Base-by-base conservation (phyloP, 139 green algal species). In the Bryopsis sp. region DNA sequence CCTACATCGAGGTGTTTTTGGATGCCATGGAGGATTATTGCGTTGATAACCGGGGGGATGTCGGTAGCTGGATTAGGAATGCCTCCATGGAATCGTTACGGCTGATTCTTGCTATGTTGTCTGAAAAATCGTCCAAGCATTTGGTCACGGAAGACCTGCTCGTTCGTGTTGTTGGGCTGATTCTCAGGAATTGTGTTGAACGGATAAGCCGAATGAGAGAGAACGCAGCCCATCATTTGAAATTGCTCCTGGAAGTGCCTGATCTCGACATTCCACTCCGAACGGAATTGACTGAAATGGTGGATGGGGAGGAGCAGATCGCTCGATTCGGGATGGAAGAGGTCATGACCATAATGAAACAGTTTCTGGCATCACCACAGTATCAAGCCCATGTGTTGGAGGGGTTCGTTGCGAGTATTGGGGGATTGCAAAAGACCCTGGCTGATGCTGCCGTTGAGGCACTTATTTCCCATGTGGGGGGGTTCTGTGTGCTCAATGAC, bases 41-140 rank as follows among this genome's bases (percentile, higher is more conserved):
- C 39, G 86, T 81, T 4, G 95, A 99, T 81, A 92, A 95, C 72
- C 79, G 90, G 3, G 95, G 95, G 0, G 95, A 99, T 63, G 89
- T 98, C 47, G 95, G 95, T 31, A 93, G 83, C 72, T 96, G 89
- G 88, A 89, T 97, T 70, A 78, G 94, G 0, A 87, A 95, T 71
- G 91, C 88, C 3, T 86, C 89, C 11, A 94, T 97, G 79, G 60
- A 76, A 24, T 67, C 47, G 0, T 39, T 93, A 34, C 43, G 59
- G 1, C 15, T 2, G 0, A 26, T 83, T 28, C 57, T 86, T 35
- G 26, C 32, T 1, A 62, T 85, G 28, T 24, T 89, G 59, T 31
- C 22, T 31, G 11, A 3, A 36, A 6, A 29, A 37, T 48, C 37
- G 68, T 31, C 38, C 37, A 0, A 24, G 28, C 15, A 38, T 34